Conservation (phyloP, 306 rosid genomes). For the Adenanthera pavonina region DNA sequence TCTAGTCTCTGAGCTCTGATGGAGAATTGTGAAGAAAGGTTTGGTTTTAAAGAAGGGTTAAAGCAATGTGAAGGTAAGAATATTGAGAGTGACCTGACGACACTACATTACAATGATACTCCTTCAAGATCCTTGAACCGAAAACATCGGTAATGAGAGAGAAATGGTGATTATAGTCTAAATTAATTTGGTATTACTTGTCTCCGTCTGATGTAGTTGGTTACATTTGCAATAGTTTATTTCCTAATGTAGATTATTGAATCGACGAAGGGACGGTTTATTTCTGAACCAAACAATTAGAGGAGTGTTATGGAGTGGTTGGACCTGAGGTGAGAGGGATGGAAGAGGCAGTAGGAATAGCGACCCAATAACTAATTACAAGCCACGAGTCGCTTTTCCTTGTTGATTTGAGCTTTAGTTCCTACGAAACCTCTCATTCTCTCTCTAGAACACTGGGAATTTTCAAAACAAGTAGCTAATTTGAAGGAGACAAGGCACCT, state of each 20-base stretch:
- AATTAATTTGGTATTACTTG: conserved; percentile 29
- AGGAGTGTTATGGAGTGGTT: conserved; percentile 46
- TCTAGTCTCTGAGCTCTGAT: conserved; percentile 46
- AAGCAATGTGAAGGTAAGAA: conserved; percentile 49
- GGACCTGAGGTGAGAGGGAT: conserved; percentile 48
- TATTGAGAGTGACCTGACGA: conserved; percentile 49
- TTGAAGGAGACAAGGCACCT: conserved; percentile 70
- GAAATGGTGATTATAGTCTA: conserved; percentile 20
- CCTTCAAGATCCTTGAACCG: conserved; percentile 39
- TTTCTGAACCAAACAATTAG: conserved; percentile 26
- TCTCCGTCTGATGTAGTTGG: conserved; percentile 40
- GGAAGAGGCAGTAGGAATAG: conserved; percentile 45
- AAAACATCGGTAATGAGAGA: conserved; percentile 35
- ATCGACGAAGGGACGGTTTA: conserved; percentile 33
- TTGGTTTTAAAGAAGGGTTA: conserved; percentile 62
- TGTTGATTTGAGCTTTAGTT: conserved; percentile 59
- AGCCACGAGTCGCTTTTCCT: conserved; percentile 85
- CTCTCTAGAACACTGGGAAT: conserved; percentile 47
- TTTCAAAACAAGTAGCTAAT: conserved; percentile 52
- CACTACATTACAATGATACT: conserved; percentile 52
- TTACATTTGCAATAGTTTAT: conserved; percentile 8
- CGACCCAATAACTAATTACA: conserved; percentile 86
- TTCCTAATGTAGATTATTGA: conserved; percentile 12
- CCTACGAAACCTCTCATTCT: conserved; percentile 62
- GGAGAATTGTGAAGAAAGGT: conserved; percentile 40